These are phyloP conservation scores for Akanthomyces dipterigenus DNA, from an alignment of 2,329 filamentous ascomycete genomes.

Conservation along the genomic window DNA sequence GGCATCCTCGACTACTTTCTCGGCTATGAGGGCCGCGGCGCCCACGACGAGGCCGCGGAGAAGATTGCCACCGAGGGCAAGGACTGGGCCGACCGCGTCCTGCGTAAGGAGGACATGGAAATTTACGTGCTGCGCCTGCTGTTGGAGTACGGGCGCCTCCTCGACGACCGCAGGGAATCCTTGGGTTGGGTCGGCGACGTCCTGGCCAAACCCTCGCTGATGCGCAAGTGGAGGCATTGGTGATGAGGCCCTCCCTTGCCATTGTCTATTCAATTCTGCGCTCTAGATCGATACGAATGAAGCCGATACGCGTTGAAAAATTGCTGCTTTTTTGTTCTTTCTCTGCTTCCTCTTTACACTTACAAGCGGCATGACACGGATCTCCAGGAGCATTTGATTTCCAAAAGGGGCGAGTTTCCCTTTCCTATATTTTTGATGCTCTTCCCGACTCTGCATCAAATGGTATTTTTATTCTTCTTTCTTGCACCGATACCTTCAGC, in stretches of 20 bases:
- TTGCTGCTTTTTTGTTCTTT: neutral
- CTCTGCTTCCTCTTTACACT: neutral
- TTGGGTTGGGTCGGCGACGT: slow-evolving; percentile 52
- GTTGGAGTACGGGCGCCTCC: slow-evolving; percentile 54
- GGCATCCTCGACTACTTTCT: slow-evolving; percentile 70
- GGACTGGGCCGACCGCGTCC: slow-evolving; percentile 60
- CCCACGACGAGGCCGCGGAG: slow-evolving; percentile 49
- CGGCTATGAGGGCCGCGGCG: slow-evolving; percentile 42
- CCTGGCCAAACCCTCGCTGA: slow-evolving; percentile 26
- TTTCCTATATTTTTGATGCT: too few relatives aligned
- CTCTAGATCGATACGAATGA: neutral
- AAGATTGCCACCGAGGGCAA: slow-evolving; percentile 60
- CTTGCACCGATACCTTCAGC: neutral
- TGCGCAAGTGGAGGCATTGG: slow-evolving; percentile 25
- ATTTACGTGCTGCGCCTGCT: slow-evolving; percentile 61
- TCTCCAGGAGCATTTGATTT: too few relatives aligned
- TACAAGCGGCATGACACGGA: too few relatives aligned
- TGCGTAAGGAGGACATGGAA: slow-evolving; percentile 67
- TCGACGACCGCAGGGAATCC: slow-evolving; percentile 42
- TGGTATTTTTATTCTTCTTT: too few relatives aligned
- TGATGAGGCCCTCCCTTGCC: neutral
- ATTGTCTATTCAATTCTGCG: neutral
- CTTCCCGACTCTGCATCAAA: too few relatives aligned
- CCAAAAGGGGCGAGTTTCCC: too few relatives aligned
- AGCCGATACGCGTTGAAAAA: neutral